Base-by-base conservation (phyloP, 2,329 filamentous ascomycete species). In the Diaporthe eres region DNA sequence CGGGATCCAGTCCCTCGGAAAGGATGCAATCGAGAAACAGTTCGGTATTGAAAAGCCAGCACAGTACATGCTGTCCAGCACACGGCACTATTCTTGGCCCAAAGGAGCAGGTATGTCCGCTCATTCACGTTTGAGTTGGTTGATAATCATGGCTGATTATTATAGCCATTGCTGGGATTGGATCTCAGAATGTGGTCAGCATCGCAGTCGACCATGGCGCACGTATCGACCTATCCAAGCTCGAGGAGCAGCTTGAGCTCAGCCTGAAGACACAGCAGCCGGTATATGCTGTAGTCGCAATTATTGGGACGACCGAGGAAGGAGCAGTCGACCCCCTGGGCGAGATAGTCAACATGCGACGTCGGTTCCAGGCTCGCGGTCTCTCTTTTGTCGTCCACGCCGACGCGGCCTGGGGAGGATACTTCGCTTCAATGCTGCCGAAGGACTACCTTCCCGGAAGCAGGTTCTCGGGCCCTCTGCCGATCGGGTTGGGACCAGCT, bases 401-500 rank as follows among this genome's bases (percentile, higher is more conserved):
- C 1, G 87, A 88, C 76, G 87, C 86, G 0, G 87, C 87, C 0
- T 89, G 87, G 87, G 87, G 87, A 25, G 87, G 87, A 0, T 89
- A 89, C 72, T 89, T 88, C 73, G 82, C 82, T 37, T 84, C 84
- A 0, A 87, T 88, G 85, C 42, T 88, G 25, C 84, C 83, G 0
- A 81, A 80, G 4, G 78, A 82, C 4, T 81, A 80, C 31, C 79
- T 58, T 1, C 80, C 81, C 2, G 81, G 81, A 4, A 79, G 81
- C 13, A 77, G 77, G 5, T 81, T 80, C 1, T 76, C 76, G 13
- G 77, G 72, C 0, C 79, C 80, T 44, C 31, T 73, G 3, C 72
- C 72, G 2, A 22, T 57, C 42, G 61, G 42, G 0, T 2, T 57
- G 10, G 60, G 47, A 4, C 37, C 60, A 4, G 60, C 60, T 10